Percentiles rank a stretch among this genome's conserved stretches.
These are phyloP conservation scores for Artemisia annua DNA, from an alignment of 129 eudicot species.

Conservation along the genomic window DNA sequence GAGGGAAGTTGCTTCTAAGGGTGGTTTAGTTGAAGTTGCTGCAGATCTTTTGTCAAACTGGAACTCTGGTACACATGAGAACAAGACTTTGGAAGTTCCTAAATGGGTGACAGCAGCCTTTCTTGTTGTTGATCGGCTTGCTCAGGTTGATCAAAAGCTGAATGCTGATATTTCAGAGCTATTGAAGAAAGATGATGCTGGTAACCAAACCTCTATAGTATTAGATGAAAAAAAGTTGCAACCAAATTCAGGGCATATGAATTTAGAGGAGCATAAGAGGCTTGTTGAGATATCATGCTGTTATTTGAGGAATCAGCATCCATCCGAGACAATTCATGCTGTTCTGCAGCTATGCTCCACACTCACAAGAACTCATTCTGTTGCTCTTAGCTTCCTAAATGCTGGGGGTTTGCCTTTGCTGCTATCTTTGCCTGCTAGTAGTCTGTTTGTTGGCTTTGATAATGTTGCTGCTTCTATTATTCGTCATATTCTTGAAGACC, in stretches of 20 bases:
- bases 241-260: conserved; percentile 45
- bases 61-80: conserved; percentile 42
- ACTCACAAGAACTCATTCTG: conserved; percentile 79
- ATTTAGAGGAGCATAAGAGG: conserved; percentile 70
- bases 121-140: conserved; percentile 81
- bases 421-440: conserved; percentile 81
- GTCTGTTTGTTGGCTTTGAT: conserved; percentile 93
- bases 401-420: conserved; percentile 81
- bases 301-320: conserved; percentile 65
- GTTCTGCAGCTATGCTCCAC: conserved; percentile 85
- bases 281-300: conserved; percentile 80
- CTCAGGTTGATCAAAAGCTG: conserved; percentile 75
- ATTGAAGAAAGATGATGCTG: conserved; percentile 57
- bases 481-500: conserved; percentile 94
- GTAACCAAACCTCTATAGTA: conserved; percentile 52
- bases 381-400: conserved; percentile 82
- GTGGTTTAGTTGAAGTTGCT: conserved; percentile 78
- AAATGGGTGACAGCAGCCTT: conserved; percentile 96
- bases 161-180: conserved; percentile 67
- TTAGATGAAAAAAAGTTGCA: conserved; percentile 61
- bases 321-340: conserved; percentile 92
- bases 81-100: conserved; percentile 54
- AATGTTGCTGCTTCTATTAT: conserved; percentile 79
- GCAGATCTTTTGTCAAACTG: conserved; percentile 70
- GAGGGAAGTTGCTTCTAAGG: conserved; percentile 71